phyloP scores from a whole-genome alignment of 192 early-diverging fungal genomes.

The Umbelopsis isabellina region DNA sequence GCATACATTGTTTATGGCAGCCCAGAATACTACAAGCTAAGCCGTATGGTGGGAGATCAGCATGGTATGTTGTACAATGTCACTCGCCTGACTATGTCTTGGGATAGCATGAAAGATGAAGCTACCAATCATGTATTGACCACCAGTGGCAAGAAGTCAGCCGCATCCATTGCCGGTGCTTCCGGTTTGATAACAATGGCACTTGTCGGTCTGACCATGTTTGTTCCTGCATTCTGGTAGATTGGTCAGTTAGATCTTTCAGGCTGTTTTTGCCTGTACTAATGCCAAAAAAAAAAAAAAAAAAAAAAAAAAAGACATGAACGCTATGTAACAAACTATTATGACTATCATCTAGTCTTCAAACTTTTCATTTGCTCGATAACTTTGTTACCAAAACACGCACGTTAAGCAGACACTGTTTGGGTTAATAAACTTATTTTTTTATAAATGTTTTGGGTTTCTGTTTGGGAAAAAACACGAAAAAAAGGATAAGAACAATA shows the following conservation, averaged over 20 bases:
- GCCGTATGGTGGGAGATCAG: conserved; percentile 25
- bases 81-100: conserved; percentile 17
- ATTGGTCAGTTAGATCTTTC: no score
- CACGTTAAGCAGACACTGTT: not conserved
- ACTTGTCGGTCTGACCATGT: no score
- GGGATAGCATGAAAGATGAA: not conserved
- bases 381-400: not conserved
- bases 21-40: conserved; percentile 43
- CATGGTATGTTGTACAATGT: conserved; percentile 13
- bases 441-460: not conserved
- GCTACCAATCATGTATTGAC: not conserved
- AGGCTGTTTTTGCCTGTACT: no score
- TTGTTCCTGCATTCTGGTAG: no score
- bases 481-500: conserved; percentile 21
- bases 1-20: conserved; percentile 54
- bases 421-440: conserved; percentile 2
- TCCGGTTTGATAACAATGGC: no score
- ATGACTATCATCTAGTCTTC: no score
- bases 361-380: no score
- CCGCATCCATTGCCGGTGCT: not conserved
- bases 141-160: not conserved
- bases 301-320: no score
- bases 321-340: no score
- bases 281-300: no score
- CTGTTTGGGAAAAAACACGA: not conserved